phyloP scores from a whole-genome alignment of 176 grass and related monocot species.

The Zoysia japonica region DNA sequence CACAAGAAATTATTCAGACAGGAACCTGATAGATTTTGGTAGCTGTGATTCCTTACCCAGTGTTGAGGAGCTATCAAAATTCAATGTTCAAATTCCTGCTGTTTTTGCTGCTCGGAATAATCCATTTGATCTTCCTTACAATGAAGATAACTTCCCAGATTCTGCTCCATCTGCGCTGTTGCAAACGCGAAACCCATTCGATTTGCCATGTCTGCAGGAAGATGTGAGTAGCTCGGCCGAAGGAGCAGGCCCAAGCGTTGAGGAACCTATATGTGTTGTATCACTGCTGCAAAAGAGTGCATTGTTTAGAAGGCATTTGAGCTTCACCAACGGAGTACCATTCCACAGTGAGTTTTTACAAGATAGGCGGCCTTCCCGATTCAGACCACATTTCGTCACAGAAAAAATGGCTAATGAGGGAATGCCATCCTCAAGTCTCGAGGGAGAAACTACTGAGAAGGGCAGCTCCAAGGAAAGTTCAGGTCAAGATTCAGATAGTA shows the following conservation, averaged over 20 bases:
- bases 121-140: slow-evolving; percentile 57
- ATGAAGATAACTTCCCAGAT: slow-evolving; percentile 61
- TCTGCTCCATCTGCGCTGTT: slow-evolving; percentile 53
- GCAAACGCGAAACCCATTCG: slow-evolving; percentile 43
- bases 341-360: slow-evolving; percentile 48
- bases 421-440: slow-evolving; percentile 12
- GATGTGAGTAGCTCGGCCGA: slow-evolving; percentile 38
- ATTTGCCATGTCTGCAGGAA: slow-evolving; percentile 32
- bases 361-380: slow-evolving; percentile 35
- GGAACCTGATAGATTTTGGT: slow-evolving; percentile 48
- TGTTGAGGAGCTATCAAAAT: slow-evolving; percentile 44
- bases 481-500: slow-evolving; percentile 41
- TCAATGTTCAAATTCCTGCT: slow-evolving; percentile 48
- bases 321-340: slow-evolving; percentile 58
- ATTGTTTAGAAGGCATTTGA: slow-evolving; percentile 63
- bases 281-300: slow-evolving; percentile 33
- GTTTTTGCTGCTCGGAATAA: slow-evolving; percentile 55
- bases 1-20: slow-evolving; percentile 43
- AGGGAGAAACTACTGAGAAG: slow-evolving; percentile 45
- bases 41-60: slow-evolving; percentile 42
- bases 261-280: slow-evolving; percentile 22
- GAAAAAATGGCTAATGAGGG: slow-evolving; percentile 46
- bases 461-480: slow-evolving; percentile 39
- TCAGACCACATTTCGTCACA: slow-evolving; percentile 52
- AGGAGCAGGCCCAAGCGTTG: slow-evolving; percentile 21